These are phyloP conservation scores for Sporothrix inflata DNA, from an alignment of 2,329 filamentous ascomycete species.

Conservation along the genomic window DNA sequence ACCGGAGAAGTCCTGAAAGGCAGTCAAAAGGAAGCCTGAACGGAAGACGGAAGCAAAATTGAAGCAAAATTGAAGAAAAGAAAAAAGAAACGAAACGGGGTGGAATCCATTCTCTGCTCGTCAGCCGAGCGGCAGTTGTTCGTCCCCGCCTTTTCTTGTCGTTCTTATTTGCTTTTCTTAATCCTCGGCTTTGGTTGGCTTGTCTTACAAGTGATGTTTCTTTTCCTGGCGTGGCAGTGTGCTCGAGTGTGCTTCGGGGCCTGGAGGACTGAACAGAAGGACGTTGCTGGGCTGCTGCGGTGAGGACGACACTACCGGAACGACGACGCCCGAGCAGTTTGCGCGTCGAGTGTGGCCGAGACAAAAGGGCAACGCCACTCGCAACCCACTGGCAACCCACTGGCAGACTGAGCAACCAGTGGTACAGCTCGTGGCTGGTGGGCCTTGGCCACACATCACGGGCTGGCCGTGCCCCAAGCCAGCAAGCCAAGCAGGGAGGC, in stretches of 20 bases:
- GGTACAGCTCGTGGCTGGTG: not conserved
- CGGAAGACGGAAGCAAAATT: not conserved
- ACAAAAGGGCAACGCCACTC: not conserved
- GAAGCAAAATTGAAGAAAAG: not conserved
- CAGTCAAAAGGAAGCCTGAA: not conserved
- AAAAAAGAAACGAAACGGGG: not conserved
- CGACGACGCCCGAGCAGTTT: constrained; percentile 5
- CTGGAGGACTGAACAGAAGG: not conserved
- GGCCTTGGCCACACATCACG: constrained; percentile 10
- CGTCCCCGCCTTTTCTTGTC: not conserved
- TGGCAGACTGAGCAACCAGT: too few relatives aligned
- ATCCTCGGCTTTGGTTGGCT: not conserved
- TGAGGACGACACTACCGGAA: not conserved
- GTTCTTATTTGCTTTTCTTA: not conserved
- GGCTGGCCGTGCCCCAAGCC: not conserved
- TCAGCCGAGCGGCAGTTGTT: constrained; percentile 8
- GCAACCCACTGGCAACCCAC: too few relatives aligned
- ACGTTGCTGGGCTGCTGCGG: too few relatives aligned
- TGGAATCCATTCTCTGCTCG: constrained; percentile 7
- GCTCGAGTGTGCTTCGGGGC: not conserved
- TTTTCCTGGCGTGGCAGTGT: constrained; percentile 23
- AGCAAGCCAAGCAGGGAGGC: not conserved
- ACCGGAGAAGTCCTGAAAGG: too few relatives aligned
- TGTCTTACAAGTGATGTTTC: not conserved
- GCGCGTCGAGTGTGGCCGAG: constrained; percentile 21